Percentiles rank a stretch among this genome's conserved stretches.
phyloP scores from a whole-genome alignment of 1,139 yeast genomes.

The Sugiyamaella grinbergsii region DNA sequence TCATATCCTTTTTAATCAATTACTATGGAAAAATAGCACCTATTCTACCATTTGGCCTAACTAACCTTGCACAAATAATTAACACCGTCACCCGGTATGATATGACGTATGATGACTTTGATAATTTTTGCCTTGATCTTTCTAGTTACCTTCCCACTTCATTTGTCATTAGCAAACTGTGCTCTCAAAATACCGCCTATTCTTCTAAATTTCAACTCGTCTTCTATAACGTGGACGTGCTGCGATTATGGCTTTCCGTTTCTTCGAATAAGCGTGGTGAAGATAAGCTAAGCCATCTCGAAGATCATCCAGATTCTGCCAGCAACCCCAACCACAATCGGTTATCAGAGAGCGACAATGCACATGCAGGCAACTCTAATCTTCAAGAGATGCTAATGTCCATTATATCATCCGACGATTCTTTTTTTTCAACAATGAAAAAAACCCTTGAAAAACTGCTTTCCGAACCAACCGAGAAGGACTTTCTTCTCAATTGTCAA shows the following conservation, averaged over 20 bases:
- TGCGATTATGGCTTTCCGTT: slow-evolving; percentile 8
- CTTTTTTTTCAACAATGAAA: slow-evolving; percentile 20
- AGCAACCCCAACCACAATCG: slow-evolving; percentile 13
- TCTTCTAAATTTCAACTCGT: slow-evolving; percentile 16
- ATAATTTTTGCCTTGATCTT: slow-evolving; percentile 1
- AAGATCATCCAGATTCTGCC: neutral
- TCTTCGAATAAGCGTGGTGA: neutral
- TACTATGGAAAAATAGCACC: slow-evolving; percentile 11
- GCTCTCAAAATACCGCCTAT: slow-evolving; percentile 13
- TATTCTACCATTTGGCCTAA: slow-evolving; percentile 18
- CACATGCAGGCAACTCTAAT: slow-evolving; percentile 17
- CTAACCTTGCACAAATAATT: slow-evolving; percentile 2
- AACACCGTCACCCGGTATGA: neutral
- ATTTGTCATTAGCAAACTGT: slow-evolving; percentile 11
- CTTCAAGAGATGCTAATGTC: slow-evolving; percentile 13
- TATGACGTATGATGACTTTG: slow-evolving; percentile 9
- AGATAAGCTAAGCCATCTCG: neutral
- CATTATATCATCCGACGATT: slow-evolving; percentile 20
- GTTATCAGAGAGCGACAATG: neutral
- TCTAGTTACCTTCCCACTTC: slow-evolving; percentile 15
- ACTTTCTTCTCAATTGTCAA: slow-evolving; percentile 25
- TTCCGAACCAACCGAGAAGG: slow-evolving; percentile 24
- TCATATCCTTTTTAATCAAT: slow-evolving; percentile 18
- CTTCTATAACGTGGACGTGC: slow-evolving; percentile 11
- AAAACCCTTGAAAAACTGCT: slow-evolving; percentile 26